Base-by-base conservation (phyloP, 139 green algal species). In the Chlamydomonas sp. region DNA sequence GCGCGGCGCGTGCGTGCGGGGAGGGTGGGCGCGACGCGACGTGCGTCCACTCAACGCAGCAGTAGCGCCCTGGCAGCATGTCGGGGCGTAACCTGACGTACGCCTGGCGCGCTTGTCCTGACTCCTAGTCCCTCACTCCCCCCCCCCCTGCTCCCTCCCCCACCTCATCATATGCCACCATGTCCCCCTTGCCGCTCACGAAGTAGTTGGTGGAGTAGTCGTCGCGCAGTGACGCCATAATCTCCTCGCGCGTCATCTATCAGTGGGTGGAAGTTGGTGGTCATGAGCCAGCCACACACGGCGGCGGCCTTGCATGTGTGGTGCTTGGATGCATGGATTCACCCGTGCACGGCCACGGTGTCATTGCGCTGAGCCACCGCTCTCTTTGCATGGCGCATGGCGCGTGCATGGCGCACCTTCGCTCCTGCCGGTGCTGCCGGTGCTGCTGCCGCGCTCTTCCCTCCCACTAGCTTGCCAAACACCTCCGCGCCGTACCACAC, bases 141-240 rank as follows among this genome's bases (percentile, higher is more conserved):
- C 26, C 4, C 37, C 35, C 30, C 39, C 16, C 31, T 58, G 29
- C 43, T 61, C 4, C 74, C n/a, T n/a, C n/a, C 71, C 37, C 31
- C 61, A 20, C 75, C 66, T 64, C 54, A 20, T n/a, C 80, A 68
- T 89, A 89, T 16, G 83, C 67, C 2, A 38, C 68, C 72, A 83
- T 79, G 35, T 76, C 71, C 3, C 67, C 71, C 29, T 35, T n/a
- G 8, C 87, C 87, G 35, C 59, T 76, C 0, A 95, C 74, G 66
- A 95, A 95, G 72, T 95, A 95, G 26, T 84, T 79, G 1, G 57
- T 8, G 28, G 84, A 77, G 58, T 93, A 95, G 58, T 95, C 89
- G 28, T 77, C 48, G 2, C 73, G 48, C n/a, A 94, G 79, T 20
- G 35, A 28, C 0, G 70, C 75, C 5, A 91, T 35, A 0, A 76